These are phyloP conservation scores for Ceriops zippeliana DNA, from an alignment of 345 rosid genomes.

Conservation along the genomic window DNA sequence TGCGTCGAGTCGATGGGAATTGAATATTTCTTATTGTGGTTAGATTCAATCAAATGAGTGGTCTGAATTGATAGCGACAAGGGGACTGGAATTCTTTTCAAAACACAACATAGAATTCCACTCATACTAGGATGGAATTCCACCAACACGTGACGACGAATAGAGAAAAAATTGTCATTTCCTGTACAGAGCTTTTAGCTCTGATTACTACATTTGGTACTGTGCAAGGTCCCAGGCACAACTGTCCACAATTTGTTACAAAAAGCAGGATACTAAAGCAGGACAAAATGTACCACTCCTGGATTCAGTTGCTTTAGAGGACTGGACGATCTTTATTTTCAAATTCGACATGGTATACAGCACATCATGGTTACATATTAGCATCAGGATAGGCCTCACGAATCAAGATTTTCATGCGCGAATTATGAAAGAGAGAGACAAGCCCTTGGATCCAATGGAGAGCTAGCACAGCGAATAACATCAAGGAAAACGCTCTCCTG, in stretches of 20 bases:
- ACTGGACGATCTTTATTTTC: constrained; percentile 28
- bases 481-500: constrained; percentile 65
- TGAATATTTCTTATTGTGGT: not conserved
- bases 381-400: constrained; percentile 29
- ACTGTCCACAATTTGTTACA: not conserved
- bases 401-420: constrained; percentile 9
- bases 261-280: not conserved
- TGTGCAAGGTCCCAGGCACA: not conserved
- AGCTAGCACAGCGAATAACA: constrained; percentile 58
- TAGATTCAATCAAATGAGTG: not conserved
- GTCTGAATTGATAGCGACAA: not conserved
- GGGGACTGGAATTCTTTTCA: not conserved
- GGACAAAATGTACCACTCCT: constrained; percentile 2
- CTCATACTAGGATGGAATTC: too few relatives aligned
- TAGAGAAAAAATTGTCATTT: too few relatives aligned
- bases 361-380: constrained; percentile 20
- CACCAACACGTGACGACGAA: too few relatives aligned
- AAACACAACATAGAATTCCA: too few relatives aligned
- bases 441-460: constrained; percentile 35
- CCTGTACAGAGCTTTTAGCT: too few relatives aligned
- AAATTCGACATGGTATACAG: constrained; percentile 31
- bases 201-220: too few relatives aligned
- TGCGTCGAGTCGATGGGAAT: too few relatives aligned
- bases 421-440: constrained; percentile 32
- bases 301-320: constrained; percentile 18